Percentiles rank a stretch among this genome's conserved stretches.
phyloP scores from a whole-genome alignment of 2,329 filamentous ascomycete species.

The Penicillium sp. region DNA sequence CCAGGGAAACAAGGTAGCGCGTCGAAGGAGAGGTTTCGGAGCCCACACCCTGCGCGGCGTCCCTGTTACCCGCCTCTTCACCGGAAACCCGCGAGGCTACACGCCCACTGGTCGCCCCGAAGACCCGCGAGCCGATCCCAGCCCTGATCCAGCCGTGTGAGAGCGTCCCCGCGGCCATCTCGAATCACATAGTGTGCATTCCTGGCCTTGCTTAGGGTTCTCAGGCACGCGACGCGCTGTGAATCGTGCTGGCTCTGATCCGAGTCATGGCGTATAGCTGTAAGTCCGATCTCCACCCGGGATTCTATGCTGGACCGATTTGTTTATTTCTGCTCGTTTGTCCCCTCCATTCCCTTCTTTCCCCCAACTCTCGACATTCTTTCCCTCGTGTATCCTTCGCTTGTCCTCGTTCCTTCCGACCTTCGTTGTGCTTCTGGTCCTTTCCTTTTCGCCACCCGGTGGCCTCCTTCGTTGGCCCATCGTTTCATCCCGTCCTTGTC shows the following conservation, averaged over 20 bases:
- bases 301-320: constrained; percentile 33
- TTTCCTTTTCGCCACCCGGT: constrained; percentile 13
- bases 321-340: constrained; percentile 43
- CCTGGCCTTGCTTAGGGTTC: constrained; percentile 40
- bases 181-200: constrained; percentile 42
- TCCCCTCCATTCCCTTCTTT: constrained; percentile 26
- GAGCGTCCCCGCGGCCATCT: constrained; percentile 29
- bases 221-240: constrained; percentile 40
- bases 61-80: background rate
- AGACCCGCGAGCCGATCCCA: constrained; percentile 14
- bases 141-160: constrained; percentile 10
- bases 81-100: background rate
- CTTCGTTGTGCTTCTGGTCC: constrained; percentile 17
- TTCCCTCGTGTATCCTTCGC: constrained; percentile 18
- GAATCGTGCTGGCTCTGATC: constrained; percentile 23
- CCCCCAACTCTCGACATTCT: constrained; percentile 25
- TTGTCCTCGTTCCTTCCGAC: constrained; percentile 12
- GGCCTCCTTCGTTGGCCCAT: constrained; percentile 9
- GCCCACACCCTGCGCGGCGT: too few species aligned
- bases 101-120: background rate
- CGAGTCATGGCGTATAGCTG: constrained; percentile 39
- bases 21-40: too few species aligned
- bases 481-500: constrained; percentile 9
- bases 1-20: too few species aligned
- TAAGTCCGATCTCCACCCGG: constrained; percentile 37